Percentiles rank a stretch among this genome's conserved stretches.
Evolutionary conservation across 345 rosid species (phyloP).

Genomic region (Jatropha curcas): DNA sequence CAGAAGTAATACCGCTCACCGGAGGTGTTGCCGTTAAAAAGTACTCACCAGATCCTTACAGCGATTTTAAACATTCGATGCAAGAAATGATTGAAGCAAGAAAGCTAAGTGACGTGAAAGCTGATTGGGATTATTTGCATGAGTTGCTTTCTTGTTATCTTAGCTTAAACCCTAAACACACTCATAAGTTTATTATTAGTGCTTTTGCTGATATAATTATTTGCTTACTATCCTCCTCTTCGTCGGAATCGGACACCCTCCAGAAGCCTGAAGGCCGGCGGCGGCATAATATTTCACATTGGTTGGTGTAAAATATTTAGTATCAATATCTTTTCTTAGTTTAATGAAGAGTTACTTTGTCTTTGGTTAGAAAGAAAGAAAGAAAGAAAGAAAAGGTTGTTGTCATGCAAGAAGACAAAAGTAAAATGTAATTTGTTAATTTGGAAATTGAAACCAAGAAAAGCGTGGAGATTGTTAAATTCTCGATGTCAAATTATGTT

Average conservation of each 20-base stretch:
- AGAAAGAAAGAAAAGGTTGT: conserved; percentile 13
- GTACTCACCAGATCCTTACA: conserved; percentile 73
- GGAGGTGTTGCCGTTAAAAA: conserved; percentile 65
- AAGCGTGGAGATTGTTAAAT: conserved; percentile 36
- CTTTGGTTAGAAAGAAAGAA: neutral
- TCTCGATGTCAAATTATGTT: conserved; percentile 30
- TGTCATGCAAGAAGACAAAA: conserved; percentile 29
- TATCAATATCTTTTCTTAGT: neutral
- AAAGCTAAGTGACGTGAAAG: conserved; percentile 41
- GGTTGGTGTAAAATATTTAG: neutral
- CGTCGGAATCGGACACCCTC: conserved; percentile 23
- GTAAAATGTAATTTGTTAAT: conserved; percentile 13
- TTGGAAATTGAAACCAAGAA: conserved; percentile 33
- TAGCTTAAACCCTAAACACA: conserved; percentile 58
- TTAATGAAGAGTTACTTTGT: conserved; percentile 16
- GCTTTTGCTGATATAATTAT: conserved; percentile 77
- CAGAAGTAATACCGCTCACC: neutral
- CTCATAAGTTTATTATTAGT: conserved; percentile 65
- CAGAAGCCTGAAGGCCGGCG: conserved; percentile 14
- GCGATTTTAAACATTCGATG: conserved; percentile 82
- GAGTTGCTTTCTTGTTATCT: conserved; percentile 77
- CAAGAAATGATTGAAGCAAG: conserved; percentile 87
- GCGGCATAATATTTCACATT: conserved; percentile 9
- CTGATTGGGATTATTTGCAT: conserved; percentile 65
- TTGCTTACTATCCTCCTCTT: conserved; percentile 40